These are phyloP conservation scores for Penicillium chermesinum DNA, from an alignment of 495 filamentous ascomycete species.

Conservation along the genomic window DNA sequence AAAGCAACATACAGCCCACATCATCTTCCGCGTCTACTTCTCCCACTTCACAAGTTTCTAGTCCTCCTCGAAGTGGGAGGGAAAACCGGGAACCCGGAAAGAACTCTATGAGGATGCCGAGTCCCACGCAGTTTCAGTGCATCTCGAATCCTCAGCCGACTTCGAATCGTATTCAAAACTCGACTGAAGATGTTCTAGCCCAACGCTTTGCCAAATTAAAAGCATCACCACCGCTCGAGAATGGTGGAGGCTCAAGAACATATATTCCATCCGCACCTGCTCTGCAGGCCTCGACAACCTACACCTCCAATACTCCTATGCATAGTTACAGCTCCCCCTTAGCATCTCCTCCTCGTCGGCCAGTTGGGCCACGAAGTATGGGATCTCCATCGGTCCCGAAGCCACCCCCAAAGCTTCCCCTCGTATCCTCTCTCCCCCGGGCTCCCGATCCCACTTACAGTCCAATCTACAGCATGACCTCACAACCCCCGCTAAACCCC, in stretches of 20 bases:
- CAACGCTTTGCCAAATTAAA: conserved; percentile 44
- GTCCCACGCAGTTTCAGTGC: conserved; percentile 37
- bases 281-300: conserved; percentile 27
- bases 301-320: conserved; percentile 18
- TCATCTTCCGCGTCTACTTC: too few species aligned
- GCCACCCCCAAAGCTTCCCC: conserved; percentile 51
- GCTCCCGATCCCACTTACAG: conserved; percentile 83
- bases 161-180: conserved; percentile 21
- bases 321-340: conserved; percentile 15
- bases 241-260: conserved; percentile 27
- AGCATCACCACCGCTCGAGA: conserved; percentile 21
- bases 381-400: conserved; percentile 42
- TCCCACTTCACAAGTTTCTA: conserved; percentile 3
- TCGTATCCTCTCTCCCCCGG: conserved; percentile 63
- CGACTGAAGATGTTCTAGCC: conserved; percentile 36
- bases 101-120: conserved; percentile 36
- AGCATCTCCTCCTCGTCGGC: conserved; percentile 30
- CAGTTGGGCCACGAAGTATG: conserved; percentile 54
- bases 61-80: conserved; percentile 18
- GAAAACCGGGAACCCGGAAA: conserved; percentile 17
- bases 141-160: conserved; percentile 16
- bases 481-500: conserved; percentile 43
- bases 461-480: conserved; percentile 49
- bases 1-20: conserved; percentile 29
- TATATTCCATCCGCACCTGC: conserved; percentile 29